Evolutionary conservation across 2,329 filamentous ascomycete species (phyloP).

Genomic region (Capronia americana): DNA sequence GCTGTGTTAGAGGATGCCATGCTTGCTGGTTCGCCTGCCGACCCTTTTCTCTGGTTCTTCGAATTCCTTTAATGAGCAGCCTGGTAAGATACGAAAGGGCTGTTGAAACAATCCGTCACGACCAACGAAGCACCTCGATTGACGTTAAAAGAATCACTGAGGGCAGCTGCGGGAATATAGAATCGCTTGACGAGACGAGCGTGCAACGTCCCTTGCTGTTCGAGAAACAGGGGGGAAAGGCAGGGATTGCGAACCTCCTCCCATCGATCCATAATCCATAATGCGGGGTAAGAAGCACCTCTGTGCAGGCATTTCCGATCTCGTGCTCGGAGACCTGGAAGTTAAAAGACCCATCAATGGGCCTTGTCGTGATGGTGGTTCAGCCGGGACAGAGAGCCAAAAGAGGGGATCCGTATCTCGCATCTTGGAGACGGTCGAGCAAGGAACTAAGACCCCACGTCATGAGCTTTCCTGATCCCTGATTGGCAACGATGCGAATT

Average conservation of each 20-base stretch:
- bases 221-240: background rate
- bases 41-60: background rate
- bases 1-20: conserved; percentile 29
- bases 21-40: background rate
- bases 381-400: background rate
- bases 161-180: background rate
- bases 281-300: background rate
- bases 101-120: background rate
- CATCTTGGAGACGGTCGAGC: background rate
- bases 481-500: background rate
- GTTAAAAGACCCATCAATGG: background rate
- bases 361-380: background rate
- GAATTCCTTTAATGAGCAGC: background rate
- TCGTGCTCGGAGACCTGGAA: conserved; percentile 1
- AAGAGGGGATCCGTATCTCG: background rate
- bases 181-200: no score
- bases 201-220: background rate
- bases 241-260: background rate
- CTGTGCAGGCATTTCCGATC: background rate
- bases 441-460: background rate
- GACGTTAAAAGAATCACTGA: background rate
- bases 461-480: background rate
- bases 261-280: background rate
- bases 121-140: background rate
- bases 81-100: background rate